Evolutionary conservation across 2,329 filamentous ascomycete genomes (phyloP).

Genomic region (Tetracladium maxilliforme): DNA sequence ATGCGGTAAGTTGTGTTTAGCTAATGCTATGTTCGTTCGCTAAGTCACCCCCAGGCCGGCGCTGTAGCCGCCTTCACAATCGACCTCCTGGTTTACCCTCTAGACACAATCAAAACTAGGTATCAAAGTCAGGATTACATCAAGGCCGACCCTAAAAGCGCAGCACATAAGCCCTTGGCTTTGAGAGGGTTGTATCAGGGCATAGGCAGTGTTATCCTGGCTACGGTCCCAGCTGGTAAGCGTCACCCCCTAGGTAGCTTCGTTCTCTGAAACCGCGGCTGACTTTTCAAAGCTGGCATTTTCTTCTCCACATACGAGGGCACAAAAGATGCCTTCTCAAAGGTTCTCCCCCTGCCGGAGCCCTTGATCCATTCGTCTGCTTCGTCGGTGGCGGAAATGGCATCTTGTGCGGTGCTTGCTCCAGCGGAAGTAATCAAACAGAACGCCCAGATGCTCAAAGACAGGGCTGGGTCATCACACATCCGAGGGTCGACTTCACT

Average conservation of each 20-base stretch:
- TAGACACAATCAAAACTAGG: constrained; percentile 83
- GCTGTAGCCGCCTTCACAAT: constrained; percentile 76
- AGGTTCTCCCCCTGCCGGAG: constrained; percentile 42
- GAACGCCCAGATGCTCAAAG: constrained; percentile 70
- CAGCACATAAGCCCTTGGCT: constrained; percentile 35
- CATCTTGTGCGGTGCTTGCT: constrained; percentile 74
- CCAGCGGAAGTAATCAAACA: constrained; percentile 88
- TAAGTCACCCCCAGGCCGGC: too few relatives aligned
- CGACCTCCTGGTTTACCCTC: constrained; percentile 70
- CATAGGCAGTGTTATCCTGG: constrained; percentile 69
- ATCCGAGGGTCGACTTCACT: constrained; percentile 27
- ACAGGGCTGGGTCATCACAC: constrained; percentile 9
- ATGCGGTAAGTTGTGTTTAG: too few relatives aligned
- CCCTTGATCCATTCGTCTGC: constrained; percentile 59
- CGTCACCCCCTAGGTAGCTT: constrained; percentile 2
- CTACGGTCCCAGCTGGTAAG: constrained; percentile 74
- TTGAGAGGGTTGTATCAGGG: constrained; percentile 76
- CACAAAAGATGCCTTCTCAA: constrained; percentile 47
- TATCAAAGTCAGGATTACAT: constrained; percentile 67
- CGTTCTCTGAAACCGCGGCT: constrained; percentile 3
- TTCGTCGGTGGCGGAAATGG: constrained; percentile 65
- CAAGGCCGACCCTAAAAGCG: constrained; percentile 42
- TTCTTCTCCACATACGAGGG: constrained; percentile 88
- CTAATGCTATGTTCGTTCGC: too few relatives aligned
- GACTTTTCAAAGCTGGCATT: constrained; percentile 44